Conservation (phyloP, 2,329 filamentous ascomycete species). For the Talaromyces amestolkiae region DNA sequence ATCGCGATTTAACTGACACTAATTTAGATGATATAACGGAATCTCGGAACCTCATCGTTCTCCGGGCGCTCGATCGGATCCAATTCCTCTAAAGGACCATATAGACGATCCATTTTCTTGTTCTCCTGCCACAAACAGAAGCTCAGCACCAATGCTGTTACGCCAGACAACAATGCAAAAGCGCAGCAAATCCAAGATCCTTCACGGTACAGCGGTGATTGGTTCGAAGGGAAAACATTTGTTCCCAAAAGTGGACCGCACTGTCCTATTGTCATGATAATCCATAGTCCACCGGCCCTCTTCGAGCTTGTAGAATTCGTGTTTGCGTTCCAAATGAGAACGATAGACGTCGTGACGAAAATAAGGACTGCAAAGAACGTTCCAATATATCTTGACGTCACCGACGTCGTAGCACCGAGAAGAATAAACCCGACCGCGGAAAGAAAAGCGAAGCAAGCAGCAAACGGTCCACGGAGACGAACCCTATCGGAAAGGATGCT, state of each 20-base stretch:
- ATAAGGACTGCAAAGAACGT: constrained; percentile 42
- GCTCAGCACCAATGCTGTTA: not conserved
- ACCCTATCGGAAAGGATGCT: constrained; percentile 39
- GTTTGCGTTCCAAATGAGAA: constrained; percentile 40
- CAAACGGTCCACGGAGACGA: constrained; percentile 41
- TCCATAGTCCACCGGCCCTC: constrained; percentile 36
- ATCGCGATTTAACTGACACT: not conserved
- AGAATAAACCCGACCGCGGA: constrained; percentile 43
- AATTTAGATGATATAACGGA: constrained; percentile 3
- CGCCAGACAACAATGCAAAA: constrained; percentile 22
- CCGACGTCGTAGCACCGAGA: constrained; percentile 35
- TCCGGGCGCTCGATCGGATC: not conserved
- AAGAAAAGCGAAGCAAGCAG: constrained; percentile 34
- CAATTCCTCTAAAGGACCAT: constrained; percentile 22
- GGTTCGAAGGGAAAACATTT: constrained; percentile 34
- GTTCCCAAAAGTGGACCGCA: constrained; percentile 33
- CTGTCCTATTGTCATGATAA: constrained; percentile 41
- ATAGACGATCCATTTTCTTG: constrained; percentile 10
- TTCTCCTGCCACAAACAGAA: constrained; percentile 13
- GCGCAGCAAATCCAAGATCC: constrained; percentile 39
- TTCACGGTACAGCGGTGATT: constrained; percentile 36
- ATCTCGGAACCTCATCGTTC: not conserved
- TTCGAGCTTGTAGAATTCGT: constrained; percentile 39
- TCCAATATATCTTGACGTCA: constrained; percentile 37
- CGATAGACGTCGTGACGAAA: constrained; percentile 36